phyloP scores from a whole-genome alignment of 768 basidiomycete genomes.

The Paxillus rubicundulus region DNA sequence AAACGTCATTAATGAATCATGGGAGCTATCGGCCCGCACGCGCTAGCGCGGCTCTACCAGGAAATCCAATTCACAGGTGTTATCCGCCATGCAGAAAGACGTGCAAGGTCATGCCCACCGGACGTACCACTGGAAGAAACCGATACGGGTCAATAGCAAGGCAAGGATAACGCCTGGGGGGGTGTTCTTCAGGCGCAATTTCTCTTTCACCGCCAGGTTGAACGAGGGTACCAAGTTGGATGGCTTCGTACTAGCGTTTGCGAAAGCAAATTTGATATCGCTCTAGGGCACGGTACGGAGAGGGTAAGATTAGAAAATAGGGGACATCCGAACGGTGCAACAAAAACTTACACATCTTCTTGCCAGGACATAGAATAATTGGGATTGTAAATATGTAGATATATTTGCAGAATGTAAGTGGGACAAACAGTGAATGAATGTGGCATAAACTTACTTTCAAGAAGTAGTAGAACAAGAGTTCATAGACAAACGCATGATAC shows the following conservation, averaged over 20 bases:
- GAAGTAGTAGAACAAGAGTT: conserved; percentile 27
- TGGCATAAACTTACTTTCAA: conserved; percentile 15
- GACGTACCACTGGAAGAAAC: no score
- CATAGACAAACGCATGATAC: conserved; percentile 28
- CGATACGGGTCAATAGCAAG: no score
- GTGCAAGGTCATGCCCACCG: no score
- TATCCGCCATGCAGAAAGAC: no score
- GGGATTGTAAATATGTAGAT: conserved; percentile 19
- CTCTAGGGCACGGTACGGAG: no score
- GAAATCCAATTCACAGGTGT: no score
- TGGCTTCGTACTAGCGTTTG: conserved; percentile 23
- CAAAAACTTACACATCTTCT: conserved; percentile 19
- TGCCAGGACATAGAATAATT: conserved; percentile 21
- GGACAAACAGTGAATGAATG: background rate
- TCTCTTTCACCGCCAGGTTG: conserved; percentile 16
- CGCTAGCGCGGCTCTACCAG: no score
- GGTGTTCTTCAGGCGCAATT: conserved; percentile 19
- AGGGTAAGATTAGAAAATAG: no score
- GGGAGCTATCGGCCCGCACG: no score
- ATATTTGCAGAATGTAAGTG: conserved; percentile 12
- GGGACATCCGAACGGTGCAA: conserved; percentile 23
- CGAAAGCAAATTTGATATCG: conserved; percentile 13
- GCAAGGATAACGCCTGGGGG: conserved; percentile 19
- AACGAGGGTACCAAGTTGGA: conserved; percentile 9
- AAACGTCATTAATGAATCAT: no score